These are phyloP conservation scores for Neonectria sp. DNA, from an alignment of 2,329 filamentous ascomycete genomes.

Conservation along the genomic window DNA sequence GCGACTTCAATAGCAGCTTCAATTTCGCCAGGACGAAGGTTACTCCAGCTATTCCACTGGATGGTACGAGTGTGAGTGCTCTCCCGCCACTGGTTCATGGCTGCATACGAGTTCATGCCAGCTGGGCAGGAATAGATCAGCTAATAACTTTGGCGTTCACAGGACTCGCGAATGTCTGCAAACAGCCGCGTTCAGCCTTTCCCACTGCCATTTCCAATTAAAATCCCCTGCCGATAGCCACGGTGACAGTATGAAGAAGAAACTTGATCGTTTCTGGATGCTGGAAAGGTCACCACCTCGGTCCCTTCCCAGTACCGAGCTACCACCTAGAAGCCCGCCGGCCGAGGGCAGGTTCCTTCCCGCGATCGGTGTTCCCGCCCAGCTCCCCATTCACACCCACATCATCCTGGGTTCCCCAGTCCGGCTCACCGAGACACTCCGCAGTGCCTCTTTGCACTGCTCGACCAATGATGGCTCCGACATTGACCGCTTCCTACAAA, in stretches of 20 bases:
- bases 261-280: conserved; percentile 64
- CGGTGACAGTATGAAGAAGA: conserved; percentile 68
- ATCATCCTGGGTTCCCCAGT: conserved; percentile 61
- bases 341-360: conserved; percentile 60
- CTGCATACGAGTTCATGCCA: conserved; percentile 2
- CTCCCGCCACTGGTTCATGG: conserved; percentile 1
- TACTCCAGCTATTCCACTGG: conserved; percentile 60
- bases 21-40: conserved; percentile 60
- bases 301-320: conserved; percentile 60
- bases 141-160: conserved; percentile 36
- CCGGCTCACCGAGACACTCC: conserved; percentile 62
- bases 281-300: conserved; percentile 64
- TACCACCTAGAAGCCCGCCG: conserved; percentile 53
- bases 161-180: conserved; percentile 61
- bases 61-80: conserved; percentile 48
- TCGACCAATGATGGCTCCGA: conserved; percentile 62
- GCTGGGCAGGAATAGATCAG: conserved; percentile 8
- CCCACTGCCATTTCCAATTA: conserved; percentile 66
- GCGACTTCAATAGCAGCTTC: conserved; percentile 41
- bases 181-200: conserved; percentile 60
- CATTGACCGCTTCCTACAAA: conserved; percentile 63
- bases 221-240: conserved; percentile 63
- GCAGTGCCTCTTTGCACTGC: conserved; percentile 60
- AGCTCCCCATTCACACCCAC: conserved; percentile 58
- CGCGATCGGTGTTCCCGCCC: conserved; percentile 60